Percentiles rank a stretch among this genome's conserved stretches.
Evolutionary conservation across 2,329 filamentous ascomycete genomes (phyloP).

Genomic region (Hymenotorrendiella dingleyae): DNA sequence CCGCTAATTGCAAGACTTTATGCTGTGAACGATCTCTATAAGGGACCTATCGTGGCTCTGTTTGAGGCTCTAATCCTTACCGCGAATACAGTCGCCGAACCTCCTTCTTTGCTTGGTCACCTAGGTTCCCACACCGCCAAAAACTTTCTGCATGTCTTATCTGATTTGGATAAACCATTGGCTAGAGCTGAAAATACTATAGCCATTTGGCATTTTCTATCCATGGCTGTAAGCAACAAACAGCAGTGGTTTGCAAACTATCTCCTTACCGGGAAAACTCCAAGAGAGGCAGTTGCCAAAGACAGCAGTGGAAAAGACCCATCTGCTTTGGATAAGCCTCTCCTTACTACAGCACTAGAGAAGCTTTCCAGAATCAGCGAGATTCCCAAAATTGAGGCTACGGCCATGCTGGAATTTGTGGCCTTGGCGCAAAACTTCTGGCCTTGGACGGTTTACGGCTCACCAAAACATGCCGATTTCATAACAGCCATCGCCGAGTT

Average conservation of each 20-base stretch:
- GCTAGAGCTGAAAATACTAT: conserved; percentile 58
- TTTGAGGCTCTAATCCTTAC: conserved; percentile 68
- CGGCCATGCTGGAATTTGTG: conserved; percentile 80
- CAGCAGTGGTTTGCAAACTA: conserved; percentile 97
- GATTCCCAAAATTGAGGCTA: conserved; percentile 57
- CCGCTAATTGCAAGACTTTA: conserved; percentile 73
- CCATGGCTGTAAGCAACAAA: conserved; percentile 77
- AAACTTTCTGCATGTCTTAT: conserved; percentile 74
- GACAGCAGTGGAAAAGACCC: conserved; percentile 41
- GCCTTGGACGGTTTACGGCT: conserved; percentile 84
- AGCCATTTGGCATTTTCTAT: conserved; percentile 78
- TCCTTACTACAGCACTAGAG: conserved; percentile 69
- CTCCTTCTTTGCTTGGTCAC: conserved; percentile 89
- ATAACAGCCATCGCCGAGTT: conserved; percentile 67
- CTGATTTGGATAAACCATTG: conserved; percentile 71
- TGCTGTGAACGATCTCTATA: conserved; percentile 61
- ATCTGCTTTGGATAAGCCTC: conserved; percentile 47
- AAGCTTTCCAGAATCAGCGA: conserved; percentile 60
- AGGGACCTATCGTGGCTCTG: conserved; percentile 58
- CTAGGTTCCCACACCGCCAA: conserved; percentile 77
- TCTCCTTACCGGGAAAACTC: conserved; percentile 80
- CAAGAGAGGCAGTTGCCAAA: conserved; percentile 64
- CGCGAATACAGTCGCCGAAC: conserved; percentile 63
- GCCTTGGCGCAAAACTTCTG: conserved; percentile 87
- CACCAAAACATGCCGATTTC: conserved; percentile 69